Base-by-base conservation (phyloP, 2,329 filamentous ascomycete species). In the Fusarium sp. region DNA sequence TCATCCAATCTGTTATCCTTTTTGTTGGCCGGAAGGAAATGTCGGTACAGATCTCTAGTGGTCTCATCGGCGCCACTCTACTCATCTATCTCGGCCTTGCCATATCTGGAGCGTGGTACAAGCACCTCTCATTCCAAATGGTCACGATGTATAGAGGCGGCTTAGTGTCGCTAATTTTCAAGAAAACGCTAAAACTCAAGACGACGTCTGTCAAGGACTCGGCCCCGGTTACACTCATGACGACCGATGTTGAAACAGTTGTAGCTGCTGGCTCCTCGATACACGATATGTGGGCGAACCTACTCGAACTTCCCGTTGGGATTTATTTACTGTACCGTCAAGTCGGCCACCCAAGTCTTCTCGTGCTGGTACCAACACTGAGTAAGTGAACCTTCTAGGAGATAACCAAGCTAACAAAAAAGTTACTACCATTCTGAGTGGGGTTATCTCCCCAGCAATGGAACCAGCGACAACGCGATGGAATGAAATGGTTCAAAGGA, bases 141-240 rank as follows among this genome's bases (percentile, higher is more conserved):
- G 77, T 80, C 26, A 77, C 79, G 11, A 78, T 80, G 75, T 73
- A 77, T 31, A 77, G 81, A 23, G 80, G 76, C 2, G 77, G 75
- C 2, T 58, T 82, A 3, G 71, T 79, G 6, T 82, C 84, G 0
- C 76, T 87, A 67, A 81, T 89, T 3, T 88, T 84, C 69, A 79
- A 81, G 19, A 84, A 84, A 68, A 84, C 83, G 0, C 60, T 83
- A 2, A 67, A 72, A 1, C 63, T 83, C 18, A 75, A 75, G 13
- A 71, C 75, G 0, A 65, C 73, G 1, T 65, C 74, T 2, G 72
- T 78, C 25, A 78, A 80, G 18, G 80, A 82, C 23, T 76, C 77
- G 2, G 78, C 79, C 1, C 77, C 83, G 2, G 69, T 82, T 7
- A 84, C 82, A 2, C 74, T 84, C 10, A 85, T 85, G 82, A 82